Evolutionary conservation across 192 early-diverging fungal genomes (phyloP), one percentile per base, ranked within the genome.

Genomic region (Podila clonocystis): DNA sequence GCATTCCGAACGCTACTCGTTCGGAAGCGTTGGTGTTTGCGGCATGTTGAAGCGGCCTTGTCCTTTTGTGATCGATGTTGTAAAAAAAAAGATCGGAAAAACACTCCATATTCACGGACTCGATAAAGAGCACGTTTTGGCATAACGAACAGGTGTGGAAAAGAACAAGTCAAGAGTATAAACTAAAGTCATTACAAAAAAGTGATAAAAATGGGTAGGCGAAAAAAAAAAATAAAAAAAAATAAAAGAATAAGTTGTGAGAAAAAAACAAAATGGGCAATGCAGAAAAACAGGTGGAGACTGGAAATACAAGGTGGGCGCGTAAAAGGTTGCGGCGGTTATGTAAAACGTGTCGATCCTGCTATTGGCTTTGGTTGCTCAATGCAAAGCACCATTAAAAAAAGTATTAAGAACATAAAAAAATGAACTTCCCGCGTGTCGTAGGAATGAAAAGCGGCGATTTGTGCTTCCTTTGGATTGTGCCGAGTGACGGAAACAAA

Each of bases 11-110:
- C 52, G 52, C 52, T 55, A 55, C 52, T 55, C 52, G 52, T 55
- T 26, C 52, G 24, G 59, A 80, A 68, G 77, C 77, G 66, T 72
- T 73, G 61, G 67, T 52, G 67, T 73, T 58, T 80, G 77, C 71
- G 71, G 77, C 77, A 55, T 80, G 77, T 80, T 80, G 77, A 80
- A 80, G 77, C 77, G 70, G 71, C 77, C 77, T 80, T 69, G 70
- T 68, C 58, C 77, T 71, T 76, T 71, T 41, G 38, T 31, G 20
- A 24, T 24, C 49, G 48, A 67, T 58, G 55, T 45, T 15, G 29
- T 61, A 60, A 62, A 66, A 78, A 75, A 26, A 69, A 58, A 70
- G 63, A 78, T 67, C 63, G 22, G 24, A 13, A 34, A 38, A 65
- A 11, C 48, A 24, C 48, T 17, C 36, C 19, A 9, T 48, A 9